Percentiles rank a stretch among this genome's conserved stretches.
Conservation (phyloP, 2,329 filamentous ascomycete species). For the Sporothrix pallida region DNA sequence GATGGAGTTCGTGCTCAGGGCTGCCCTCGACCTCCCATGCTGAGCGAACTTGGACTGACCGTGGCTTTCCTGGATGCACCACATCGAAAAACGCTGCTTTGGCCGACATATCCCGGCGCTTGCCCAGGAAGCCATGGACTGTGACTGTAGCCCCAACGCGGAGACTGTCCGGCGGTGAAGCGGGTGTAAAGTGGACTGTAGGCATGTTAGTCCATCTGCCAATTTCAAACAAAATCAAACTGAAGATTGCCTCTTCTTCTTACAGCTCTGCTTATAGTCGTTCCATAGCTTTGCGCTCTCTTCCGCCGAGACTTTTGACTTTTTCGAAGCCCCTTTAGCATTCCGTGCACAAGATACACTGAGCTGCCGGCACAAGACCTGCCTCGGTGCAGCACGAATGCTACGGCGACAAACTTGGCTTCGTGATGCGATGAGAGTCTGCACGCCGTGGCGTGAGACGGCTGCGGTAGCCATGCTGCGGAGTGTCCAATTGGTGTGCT, state of each 20-base stretch:
- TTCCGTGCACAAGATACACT: not conserved
- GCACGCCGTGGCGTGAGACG: conserved; percentile 24
- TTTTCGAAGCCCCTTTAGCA: not conserved
- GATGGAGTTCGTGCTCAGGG: conserved; percentile 47
- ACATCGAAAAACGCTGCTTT: conserved; percentile 73
- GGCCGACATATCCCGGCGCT: conserved; percentile 69
- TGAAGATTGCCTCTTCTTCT: conserved; percentile 33
- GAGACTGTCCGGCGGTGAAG: conserved; percentile 42
- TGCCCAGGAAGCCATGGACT: conserved; percentile 74
- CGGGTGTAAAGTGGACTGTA: conserved; percentile 44
- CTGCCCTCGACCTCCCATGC: conserved; percentile 49
- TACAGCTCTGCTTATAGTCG: conserved; percentile 54
- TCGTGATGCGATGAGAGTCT: conserved; percentile 10
- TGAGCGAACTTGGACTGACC: conserved; percentile 51
- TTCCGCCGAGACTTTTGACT: not conserved
- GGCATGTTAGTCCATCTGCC: not conserved
- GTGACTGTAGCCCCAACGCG: conserved; percentile 52
- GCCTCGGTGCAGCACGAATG: not conserved
- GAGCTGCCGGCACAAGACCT: not conserved
- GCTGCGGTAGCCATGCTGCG: conserved; percentile 27
- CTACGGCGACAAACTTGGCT: not conserved
- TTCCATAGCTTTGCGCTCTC: conserved; percentile 42
- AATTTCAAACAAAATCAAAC: not conserved
- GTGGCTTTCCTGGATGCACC: conserved; percentile 45
- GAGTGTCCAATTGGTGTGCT: not conserved